phyloP scores from a whole-genome alignment of 192 early-diverging fungal genomes.

The Pilobolus umbonatus region DNA sequence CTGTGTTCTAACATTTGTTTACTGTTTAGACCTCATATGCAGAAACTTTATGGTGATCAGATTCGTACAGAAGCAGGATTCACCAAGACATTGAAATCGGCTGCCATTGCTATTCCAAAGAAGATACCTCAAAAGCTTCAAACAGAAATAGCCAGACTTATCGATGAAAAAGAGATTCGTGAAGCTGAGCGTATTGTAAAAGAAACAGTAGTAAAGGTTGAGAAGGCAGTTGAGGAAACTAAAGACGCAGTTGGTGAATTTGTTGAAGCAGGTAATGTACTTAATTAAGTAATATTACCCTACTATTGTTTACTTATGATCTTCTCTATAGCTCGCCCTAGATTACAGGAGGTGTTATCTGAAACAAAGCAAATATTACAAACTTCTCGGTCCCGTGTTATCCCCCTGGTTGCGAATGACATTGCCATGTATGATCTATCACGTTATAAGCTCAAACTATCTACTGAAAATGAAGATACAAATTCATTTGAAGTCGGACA shows the following conservation, averaged over 20 bases:
- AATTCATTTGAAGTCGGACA: slow-evolving; percentile 64
- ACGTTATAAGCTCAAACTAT: slow-evolving; percentile 36
- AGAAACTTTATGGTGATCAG: slow-evolving; percentile 77
- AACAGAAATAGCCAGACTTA: slow-evolving; percentile 43
- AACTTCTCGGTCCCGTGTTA: slow-evolving; percentile 29
- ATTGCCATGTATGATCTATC: slow-evolving; percentile 40
- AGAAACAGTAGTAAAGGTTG: slow-evolving; percentile 49
- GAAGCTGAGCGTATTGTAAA: slow-evolving; percentile 43
- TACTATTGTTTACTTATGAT: no score
- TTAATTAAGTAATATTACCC: no score
- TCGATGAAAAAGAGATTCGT: slow-evolving; percentile 43
- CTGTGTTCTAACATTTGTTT: background rate
- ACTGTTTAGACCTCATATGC: slow-evolving; percentile 76
- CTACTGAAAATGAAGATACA: no score
- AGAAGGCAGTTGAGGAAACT: slow-evolving; percentile 62
- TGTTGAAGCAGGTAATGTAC: slow-evolving; percentile 36
- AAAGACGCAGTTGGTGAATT: slow-evolving; percentile 43
- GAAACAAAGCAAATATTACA: slow-evolving; percentile 41
- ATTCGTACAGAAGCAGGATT: slow-evolving; percentile 82
- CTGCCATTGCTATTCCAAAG: slow-evolving; percentile 55
- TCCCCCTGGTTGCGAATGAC: slow-evolving; percentile 35
- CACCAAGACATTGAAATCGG: slow-evolving; percentile 61
- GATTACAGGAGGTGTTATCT: slow-evolving; percentile 43
- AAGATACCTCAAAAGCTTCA: slow-evolving; percentile 47
- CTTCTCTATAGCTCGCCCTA: slow-evolving; percentile 33